Evolutionary conservation across 805 yeast species (phyloP), one percentile per base, ranked within the genome.

Genomic region (Kodamaea jinghongensis): DNA sequence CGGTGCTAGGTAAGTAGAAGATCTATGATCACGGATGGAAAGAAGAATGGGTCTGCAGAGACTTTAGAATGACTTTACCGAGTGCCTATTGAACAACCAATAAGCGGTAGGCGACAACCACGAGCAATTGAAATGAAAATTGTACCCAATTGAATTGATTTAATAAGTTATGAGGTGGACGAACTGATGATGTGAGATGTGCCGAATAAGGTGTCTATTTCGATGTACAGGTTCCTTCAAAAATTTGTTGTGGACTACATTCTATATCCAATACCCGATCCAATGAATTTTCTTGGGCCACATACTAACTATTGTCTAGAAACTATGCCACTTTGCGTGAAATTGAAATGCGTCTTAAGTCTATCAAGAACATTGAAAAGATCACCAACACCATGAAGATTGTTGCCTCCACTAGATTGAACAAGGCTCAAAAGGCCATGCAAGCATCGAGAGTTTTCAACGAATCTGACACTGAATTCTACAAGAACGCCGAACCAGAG

Each of bases 371-470:
- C 79, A 91, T 93, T 68, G 97, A 93, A 75, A 93, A 93, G 78
- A 93, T 93, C 75, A 93, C 99, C 73, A 93, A 93, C 75, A 93
- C 99, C 70, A 93, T 93, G 98, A 93, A 90, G 78, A 84, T 93
- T 71, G 99, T 93, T 60, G 99, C 99, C 30, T 91, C 98, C 30
- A 93, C 99, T 55, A 85, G 96, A 74, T 80, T 93, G 67, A 76
- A 80, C 65, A 89, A 86, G 73, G 99, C 99, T 47, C 96, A 89
- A 72, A 86, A 83, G 68, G 96, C 97, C 46, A 91, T 89, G 89
- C 73, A 75, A 53, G 78, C 86, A 36, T 84, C 97, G 36, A 83
- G 95, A 67, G 83, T 79, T 46, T 91, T 86, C 76, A 83, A 83
- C 61, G 75, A 76, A 55, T 81, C 90, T 44, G 95, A 89, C 61